These are phyloP conservation scores for Arthromyces matolae DNA, from an alignment of 768 basidiomycete genomes.

Conservation along the genomic window DNA sequence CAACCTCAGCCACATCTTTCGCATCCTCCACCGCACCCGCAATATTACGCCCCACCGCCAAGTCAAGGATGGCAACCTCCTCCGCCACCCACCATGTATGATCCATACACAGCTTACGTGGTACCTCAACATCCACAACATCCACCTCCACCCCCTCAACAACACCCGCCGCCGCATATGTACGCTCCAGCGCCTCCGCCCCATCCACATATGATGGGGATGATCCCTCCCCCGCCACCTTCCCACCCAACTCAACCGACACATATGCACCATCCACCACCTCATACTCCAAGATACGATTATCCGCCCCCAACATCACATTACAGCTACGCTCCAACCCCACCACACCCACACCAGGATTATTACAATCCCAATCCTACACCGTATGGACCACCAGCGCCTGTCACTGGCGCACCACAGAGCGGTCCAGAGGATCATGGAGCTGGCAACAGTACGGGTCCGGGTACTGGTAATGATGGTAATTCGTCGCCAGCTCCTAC, in stretches of 20 bases:
- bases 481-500: not conserved
- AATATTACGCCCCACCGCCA: not conserved
- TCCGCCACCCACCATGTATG: constrained; percentile 11
- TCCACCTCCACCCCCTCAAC: not conserved
- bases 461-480: not conserved
- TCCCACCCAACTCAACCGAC: not conserved
- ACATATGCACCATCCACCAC: not conserved
- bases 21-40: constrained; percentile 1
- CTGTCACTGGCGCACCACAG: not conserved
- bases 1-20: not conserved
- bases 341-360: not conserved
- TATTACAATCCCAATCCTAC: constrained; percentile 1
- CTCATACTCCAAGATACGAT: not conserved
- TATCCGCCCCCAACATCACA: constrained; percentile 1
- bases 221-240: not conserved
- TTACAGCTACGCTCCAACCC: constrained; percentile 1
- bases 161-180: not conserved
- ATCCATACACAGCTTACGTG: constrained; percentile 12
- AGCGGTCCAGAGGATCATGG: not conserved
- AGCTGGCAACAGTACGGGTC: not conserved
- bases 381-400: not conserved
- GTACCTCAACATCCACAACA: constrained; percentile 1
- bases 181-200: not conserved
- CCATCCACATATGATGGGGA: not conserved
- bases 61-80: constrained; percentile 13